phyloP scores from a whole-genome alignment of 169 alveolate genomes.

The Babesia ovata region DNA sequence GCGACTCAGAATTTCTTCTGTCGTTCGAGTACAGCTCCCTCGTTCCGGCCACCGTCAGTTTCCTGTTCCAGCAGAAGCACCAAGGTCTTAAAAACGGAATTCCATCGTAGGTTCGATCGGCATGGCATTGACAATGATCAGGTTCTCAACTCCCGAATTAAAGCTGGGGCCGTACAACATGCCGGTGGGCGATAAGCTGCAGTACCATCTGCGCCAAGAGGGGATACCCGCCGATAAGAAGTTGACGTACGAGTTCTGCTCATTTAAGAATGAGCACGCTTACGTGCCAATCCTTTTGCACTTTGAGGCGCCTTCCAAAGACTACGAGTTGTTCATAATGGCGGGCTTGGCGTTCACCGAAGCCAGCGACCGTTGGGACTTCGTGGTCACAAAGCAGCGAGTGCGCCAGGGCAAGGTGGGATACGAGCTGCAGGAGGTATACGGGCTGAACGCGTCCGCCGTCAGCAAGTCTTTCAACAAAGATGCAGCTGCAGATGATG shows the following conservation, averaged over 20 bases:
- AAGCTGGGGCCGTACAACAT: constrained; percentile 6
- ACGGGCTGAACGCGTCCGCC: constrained; percentile 57
- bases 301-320: constrained; percentile 7
- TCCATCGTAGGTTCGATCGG: constrained; percentile 25
- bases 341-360: constrained; percentile 36
- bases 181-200: constrained; percentile 40
- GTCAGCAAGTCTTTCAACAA: neutral
- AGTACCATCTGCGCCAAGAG: constrained; percentile 9
- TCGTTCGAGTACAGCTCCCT: constrained; percentile 39
- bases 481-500: neutral
- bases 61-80: constrained; percentile 46
- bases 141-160: constrained; percentile 33
- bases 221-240: neutral
- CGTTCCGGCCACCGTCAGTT: constrained; percentile 24
- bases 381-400: constrained; percentile 50
- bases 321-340: constrained; percentile 38
- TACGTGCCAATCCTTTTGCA: constrained; percentile 55
- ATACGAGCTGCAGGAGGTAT: constrained; percentile 66
- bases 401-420: constrained; percentile 51
- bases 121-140: neutral
- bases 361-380: constrained; percentile 23
- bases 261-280: constrained; percentile 24
- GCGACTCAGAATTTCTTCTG: constrained; percentile 1
- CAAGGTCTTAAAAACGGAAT: constrained; percentile 48
- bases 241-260: constrained; percentile 33